These are phyloP conservation scores for Didymella arachidicola DNA, from an alignment of 2,329 filamentous ascomycete genomes.

Conservation along the genomic window DNA sequence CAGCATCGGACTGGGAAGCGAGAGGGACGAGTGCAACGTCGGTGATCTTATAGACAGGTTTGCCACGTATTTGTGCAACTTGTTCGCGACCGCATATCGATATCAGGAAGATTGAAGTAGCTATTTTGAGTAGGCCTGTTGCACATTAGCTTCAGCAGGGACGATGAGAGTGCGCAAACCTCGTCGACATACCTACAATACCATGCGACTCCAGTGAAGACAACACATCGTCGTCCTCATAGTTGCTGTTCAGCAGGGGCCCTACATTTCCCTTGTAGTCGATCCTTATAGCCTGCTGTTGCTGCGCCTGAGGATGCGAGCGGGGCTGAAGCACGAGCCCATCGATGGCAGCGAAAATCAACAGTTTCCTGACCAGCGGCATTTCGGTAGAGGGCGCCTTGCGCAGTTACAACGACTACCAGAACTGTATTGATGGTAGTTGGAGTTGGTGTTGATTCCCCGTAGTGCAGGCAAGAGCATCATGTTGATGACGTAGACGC, in stretches of 20 bases:
- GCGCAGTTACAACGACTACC: neutral
- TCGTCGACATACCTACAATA: conserved; percentile 61
- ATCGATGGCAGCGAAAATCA: conserved; percentile 82
- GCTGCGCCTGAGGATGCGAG: conserved; percentile 61
- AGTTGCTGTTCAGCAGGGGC: conserved; percentile 53
- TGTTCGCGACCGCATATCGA: conserved; percentile 86
- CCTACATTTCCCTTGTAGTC: conserved; percentile 71
- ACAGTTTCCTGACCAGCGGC: conserved; percentile 81
- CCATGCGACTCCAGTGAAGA: conserved; percentile 57
- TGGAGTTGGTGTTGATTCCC: conserved; percentile 5
- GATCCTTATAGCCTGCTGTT: conserved; percentile 69
- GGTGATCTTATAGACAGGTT: conserved; percentile 84
- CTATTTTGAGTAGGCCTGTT: conserved; percentile 86
- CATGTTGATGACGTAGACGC: conserved; percentile 8
- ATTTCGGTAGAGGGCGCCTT: conserved; percentile 55
- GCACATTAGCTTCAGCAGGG: neutral
- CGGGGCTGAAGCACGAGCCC: conserved; percentile 78
- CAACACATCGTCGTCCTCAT: conserved; percentile 49
- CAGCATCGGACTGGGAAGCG: conserved; percentile 76
- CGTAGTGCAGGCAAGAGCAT: conserved; percentile 3
- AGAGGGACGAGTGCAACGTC: conserved; percentile 92
- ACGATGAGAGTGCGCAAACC: neutral
- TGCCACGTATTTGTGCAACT: conserved; percentile 84
- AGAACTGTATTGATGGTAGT: neutral
- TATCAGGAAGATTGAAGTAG: conserved; percentile 82